Evolutionary conservation across 495 filamentous ascomycete genomes (phyloP).

Genomic region (Neurospora tetrasperma): DNA sequence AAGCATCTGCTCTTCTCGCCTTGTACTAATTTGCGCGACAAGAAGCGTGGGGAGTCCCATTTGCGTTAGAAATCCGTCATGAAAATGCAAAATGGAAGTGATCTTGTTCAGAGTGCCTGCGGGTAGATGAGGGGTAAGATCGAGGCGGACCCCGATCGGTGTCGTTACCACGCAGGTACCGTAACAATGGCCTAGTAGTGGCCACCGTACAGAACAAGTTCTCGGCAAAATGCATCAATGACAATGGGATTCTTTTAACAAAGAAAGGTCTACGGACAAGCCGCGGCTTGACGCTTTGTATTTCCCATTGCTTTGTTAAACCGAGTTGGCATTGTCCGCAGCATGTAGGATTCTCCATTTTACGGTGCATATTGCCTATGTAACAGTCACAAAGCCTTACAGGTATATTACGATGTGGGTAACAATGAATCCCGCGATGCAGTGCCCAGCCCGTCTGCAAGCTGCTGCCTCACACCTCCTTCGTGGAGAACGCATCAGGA

Average conservation of each 20-base stretch:
- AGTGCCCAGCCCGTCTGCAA: not conserved
- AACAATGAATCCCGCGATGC: not conserved
- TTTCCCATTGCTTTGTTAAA: not conserved
- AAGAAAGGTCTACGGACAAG: not conserved
- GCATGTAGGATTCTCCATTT: not conserved
- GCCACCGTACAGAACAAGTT: not conserved
- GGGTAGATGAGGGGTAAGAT: not conserved
- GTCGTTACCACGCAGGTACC: not conserved
- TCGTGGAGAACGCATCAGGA: too few species aligned
- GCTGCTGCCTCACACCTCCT: not conserved
- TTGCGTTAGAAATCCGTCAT: too few species aligned
- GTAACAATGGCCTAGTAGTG: not conserved
- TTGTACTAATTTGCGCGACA: too few species aligned
- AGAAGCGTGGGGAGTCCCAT: too few species aligned
- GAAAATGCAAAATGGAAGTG: too few species aligned
- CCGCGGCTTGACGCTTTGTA: not conserved
- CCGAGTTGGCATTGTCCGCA: not conserved
- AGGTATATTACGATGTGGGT: not conserved
- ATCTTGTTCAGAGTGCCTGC: too few species aligned
- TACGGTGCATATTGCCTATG: not conserved
- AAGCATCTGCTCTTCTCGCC: too few species aligned
- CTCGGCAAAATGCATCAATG: not conserved
- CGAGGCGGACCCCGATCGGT: not conserved
- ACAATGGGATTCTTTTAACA: not conserved
- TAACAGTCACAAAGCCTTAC: not conserved